phyloP scores from a whole-genome alignment of 2,329 filamentous ascomycete genomes.

The Alternaria metachromatica region DNA sequence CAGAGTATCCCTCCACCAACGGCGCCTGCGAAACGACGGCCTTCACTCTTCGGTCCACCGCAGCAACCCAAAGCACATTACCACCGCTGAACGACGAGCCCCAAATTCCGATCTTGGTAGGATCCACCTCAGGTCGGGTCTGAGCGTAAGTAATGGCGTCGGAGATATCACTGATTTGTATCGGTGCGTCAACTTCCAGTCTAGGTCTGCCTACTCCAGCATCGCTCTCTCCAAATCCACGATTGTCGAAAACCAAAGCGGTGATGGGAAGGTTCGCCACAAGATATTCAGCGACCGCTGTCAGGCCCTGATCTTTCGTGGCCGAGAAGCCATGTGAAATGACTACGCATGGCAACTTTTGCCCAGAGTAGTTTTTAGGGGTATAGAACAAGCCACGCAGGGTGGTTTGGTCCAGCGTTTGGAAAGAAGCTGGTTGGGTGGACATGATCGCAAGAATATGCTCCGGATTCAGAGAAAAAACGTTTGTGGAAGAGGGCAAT shows the following conservation, averaged over 20 bases:
- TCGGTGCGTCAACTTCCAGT: neutral
- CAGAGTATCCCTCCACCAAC: neutral
- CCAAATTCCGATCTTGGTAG: conserved; percentile 4
- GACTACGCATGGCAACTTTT: neutral
- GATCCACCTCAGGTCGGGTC: neutral
- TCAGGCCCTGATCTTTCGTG: neutral
- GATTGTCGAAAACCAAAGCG: conserved; percentile 1
- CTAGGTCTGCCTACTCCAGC: neutral
- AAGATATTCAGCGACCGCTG: neutral
- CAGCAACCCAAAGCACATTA: conserved; percentile 1
- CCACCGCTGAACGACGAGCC: conserved; percentile 1
- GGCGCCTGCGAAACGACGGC: conserved; percentile 3
- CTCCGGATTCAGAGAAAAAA: neutral
- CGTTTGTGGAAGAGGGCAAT: neutral
- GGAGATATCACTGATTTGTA: neutral
- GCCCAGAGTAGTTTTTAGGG: neutral
- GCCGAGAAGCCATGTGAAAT: neutral
- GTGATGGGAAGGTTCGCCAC: neutral
- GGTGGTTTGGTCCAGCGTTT: neutral
- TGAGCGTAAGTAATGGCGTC: conserved; percentile 4
- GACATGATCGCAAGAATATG: neutral
- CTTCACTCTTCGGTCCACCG: conserved; percentile 9
- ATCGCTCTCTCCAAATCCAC: conserved; percentile 2
- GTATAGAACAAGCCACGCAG: conserved; percentile 1
- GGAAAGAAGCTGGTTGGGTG: neutral